Percentiles rank a stretch among this genome's conserved stretches.
Conservation (phyloP, 768 basidiomycete genomes). For the Suillus plorans region DNA sequence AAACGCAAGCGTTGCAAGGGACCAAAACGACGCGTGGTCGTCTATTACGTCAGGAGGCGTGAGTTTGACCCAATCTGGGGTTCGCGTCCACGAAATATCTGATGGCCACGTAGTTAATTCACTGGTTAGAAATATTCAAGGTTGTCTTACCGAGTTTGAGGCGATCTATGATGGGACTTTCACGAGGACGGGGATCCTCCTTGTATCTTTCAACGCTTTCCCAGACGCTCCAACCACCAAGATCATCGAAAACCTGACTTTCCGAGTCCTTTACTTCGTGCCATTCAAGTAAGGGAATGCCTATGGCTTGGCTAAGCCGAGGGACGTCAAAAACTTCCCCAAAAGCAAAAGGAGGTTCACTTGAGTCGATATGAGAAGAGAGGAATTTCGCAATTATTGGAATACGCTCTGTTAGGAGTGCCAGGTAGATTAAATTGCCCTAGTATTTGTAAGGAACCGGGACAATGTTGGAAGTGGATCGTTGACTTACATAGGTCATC, state of each 20-base stretch:
- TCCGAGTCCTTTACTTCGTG: slow-evolving; percentile 54
- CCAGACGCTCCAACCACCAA: slow-evolving; percentile 26
- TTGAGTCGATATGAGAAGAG: slow-evolving; percentile 53
- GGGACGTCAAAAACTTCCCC: slow-evolving; percentile 62
- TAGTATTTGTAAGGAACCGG: slow-evolving; percentile 34
- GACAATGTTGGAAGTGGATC: background rate
- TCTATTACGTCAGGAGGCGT: slow-evolving; percentile 15
- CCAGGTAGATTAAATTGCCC: slow-evolving; percentile 62
- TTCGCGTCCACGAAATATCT: slow-evolving; percentile 28
- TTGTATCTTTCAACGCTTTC: slow-evolving; percentile 14
- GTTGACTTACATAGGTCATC: slow-evolving; percentile 60
- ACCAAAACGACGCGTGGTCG: slow-evolving; percentile 23
- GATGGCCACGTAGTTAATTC: slow-evolving; percentile 41
- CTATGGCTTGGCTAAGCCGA: slow-evolving; percentile 43
- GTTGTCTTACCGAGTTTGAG: slow-evolving; percentile 13
- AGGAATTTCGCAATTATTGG: slow-evolving; percentile 60
- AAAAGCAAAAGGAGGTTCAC: slow-evolving; percentile 52
- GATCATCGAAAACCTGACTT: slow-evolving; percentile 32
- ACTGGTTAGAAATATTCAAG: slow-evolving; percentile 15
- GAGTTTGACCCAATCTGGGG: slow-evolving; percentile 24
- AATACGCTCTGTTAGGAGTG: slow-evolving; percentile 54
- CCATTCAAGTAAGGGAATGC: slow-evolving; percentile 60
- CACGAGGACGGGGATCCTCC: slow-evolving; percentile 16
- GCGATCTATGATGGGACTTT: background rate
- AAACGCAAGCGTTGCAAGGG: slow-evolving; percentile 24